phyloP scores from a whole-genome alignment of 2,329 filamentous ascomycete genomes.

The Fusarium sp. region DNA sequence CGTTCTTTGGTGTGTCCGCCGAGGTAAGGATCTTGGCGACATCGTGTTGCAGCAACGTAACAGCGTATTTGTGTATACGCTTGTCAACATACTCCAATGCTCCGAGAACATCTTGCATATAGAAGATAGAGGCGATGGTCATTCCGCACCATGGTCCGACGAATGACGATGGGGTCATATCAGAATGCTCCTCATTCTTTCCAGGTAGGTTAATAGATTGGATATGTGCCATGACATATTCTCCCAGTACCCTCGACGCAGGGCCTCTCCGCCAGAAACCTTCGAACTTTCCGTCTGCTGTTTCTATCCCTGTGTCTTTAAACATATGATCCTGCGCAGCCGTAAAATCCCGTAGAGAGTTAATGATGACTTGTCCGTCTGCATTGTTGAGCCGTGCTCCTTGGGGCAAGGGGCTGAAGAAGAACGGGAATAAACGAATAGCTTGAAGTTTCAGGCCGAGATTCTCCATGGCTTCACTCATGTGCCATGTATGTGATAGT shows the following conservation, averaged over 20 bases:
- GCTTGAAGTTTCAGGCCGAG: slow-evolving; percentile 8
- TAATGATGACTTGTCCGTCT: background rate
- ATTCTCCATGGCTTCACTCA: background rate
- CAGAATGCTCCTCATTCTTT: accelerated
- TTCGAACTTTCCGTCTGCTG: background rate
- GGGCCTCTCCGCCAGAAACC: slow-evolving; percentile 2
- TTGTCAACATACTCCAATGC: background rate
- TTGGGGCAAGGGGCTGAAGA: background rate
- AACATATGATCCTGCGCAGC: background rate
- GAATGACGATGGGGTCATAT: background rate
- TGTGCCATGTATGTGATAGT: slow-evolving; percentile 16
- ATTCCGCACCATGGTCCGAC: background rate
- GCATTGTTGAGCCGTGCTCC: background rate
- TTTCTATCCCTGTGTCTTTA: accelerated
- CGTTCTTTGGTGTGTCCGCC: background rate
- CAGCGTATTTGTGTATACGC: background rate
- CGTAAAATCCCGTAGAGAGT: background rate
- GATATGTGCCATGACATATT: slow-evolving; percentile 2
- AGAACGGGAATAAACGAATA: slow-evolving; percentile 9
- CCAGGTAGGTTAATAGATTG: background rate
- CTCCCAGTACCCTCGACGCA: background rate
- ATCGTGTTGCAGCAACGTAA: background rate
- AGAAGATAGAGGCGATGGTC: background rate
- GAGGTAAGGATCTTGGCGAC: background rate
- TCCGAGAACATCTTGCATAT: background rate